Base-by-base conservation (phyloP, 306 rosid genomes). In the Quercus rubra region DNA sequence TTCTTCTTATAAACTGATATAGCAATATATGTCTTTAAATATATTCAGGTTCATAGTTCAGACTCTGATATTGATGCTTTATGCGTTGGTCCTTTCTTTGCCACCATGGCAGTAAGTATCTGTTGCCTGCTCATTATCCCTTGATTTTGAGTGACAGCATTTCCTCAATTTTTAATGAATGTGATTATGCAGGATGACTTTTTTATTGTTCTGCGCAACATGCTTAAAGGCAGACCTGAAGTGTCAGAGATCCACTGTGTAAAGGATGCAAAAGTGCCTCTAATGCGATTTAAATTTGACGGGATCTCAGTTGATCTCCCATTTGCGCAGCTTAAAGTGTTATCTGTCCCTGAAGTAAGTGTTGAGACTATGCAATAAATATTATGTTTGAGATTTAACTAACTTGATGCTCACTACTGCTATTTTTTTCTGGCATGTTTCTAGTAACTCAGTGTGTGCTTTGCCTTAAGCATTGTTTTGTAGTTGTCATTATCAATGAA, bases 21-120 rank as follows among this genome's bases (percentile, higher is more conserved):
- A 17, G 33, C 1, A 17, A 23, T 27, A 12, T 23, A 21, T 71
- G 72, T 62, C 74, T 74, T 3, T 41, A 71, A 76, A 74, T 27
- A 33, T 77, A 28, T 77, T 74, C 80, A 86, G 89, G 87, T 83
- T 81, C 85, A 86, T 78, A 63, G 73, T 79, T 38, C 85, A 23
- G 87, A 75, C 30, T 83, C 89, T 14, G 89, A 86, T 52, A 83
- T 86, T 71, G 89, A 86, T 78, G 89, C 89, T 75, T 79, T 86
- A 71, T 86, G 89, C 33, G 82, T 81, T 78, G 89, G 81, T 72
- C 89, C 89, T 71, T 86, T 49, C 70, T 86, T 83, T 86, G 83
- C 85, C 4, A 41, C 81, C 70, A 77, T 83, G 56, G 68, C 81
- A 15, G 89, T 86, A 78, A 83, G 89, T 83, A 52, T 18, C 72